phyloP scores from a whole-genome alignment of 768 basidiomycete species.

The Trametes cingulata region DNA sequence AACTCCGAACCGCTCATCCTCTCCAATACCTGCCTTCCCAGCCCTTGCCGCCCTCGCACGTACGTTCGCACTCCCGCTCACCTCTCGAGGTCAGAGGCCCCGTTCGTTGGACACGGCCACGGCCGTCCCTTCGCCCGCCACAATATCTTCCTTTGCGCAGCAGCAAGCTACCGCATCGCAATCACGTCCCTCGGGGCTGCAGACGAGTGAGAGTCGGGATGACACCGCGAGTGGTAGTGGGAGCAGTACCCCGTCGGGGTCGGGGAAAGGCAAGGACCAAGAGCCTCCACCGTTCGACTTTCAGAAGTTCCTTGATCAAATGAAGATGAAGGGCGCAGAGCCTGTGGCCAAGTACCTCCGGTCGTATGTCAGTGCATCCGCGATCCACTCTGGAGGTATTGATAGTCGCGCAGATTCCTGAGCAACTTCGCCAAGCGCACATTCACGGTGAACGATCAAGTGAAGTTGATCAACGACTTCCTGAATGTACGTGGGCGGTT shows the following conservation, averaged over 20 bases:
- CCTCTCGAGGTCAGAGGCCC: constrained; percentile 45
- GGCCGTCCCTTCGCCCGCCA: constrained; percentile 56
- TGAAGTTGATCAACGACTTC: constrained; percentile 95
- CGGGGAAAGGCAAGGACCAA: constrained; percentile 30
- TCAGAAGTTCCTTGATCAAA: constrained; percentile 92
- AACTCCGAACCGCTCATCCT: constrained; percentile 34
- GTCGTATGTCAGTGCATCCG: constrained; percentile 64
- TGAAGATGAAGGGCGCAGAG: constrained; percentile 85
- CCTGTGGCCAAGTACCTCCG: constrained; percentile 93
- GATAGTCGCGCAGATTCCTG: constrained; percentile 66
- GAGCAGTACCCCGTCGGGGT: constrained; percentile 22
- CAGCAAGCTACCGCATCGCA: constrained; percentile 41
- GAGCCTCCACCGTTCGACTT: constrained; percentile 77
- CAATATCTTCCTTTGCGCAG: constrained; percentile 53
- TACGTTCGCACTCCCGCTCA: constrained; percentile 56
- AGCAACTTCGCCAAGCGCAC: constrained; percentile 91
- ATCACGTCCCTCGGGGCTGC: background rate
- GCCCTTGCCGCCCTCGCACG: constrained; percentile 69
- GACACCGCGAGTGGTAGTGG: constrained; percentile 19
- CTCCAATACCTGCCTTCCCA: constrained; percentile 53
- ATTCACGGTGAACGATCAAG: constrained; percentile 90
- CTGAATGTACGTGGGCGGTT: constrained; percentile 62
- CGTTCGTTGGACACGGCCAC: constrained; percentile 62
- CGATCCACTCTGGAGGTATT: background rate
- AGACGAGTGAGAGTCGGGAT: constrained; percentile 22